Evolutionary conservation across 2,329 filamentous ascomycete species (phyloP).

Genomic region (Bertia moriformis): DNA sequence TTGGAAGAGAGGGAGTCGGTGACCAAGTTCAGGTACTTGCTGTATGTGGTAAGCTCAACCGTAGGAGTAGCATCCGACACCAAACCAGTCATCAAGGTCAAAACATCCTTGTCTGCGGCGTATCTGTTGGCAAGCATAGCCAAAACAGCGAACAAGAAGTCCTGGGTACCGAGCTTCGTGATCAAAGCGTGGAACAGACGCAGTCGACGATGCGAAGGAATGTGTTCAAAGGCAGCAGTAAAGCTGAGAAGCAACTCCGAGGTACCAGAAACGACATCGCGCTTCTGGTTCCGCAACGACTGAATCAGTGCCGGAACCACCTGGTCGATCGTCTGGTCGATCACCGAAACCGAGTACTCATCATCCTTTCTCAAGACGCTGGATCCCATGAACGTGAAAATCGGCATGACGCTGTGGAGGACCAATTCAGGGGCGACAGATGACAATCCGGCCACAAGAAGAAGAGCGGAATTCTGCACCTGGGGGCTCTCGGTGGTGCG

Average conservation of each 20-base stretch:
- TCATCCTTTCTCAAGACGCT: slow-evolving; percentile 85
- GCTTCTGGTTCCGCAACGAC: slow-evolving; percentile 68
- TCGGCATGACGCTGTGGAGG: slow-evolving; percentile 94
- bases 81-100: slow-evolving; percentile 61
- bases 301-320: slow-evolving; percentile 84
- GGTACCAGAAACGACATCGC: slow-evolving; percentile 64
- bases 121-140: slow-evolving; percentile 87
- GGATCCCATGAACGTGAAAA: slow-evolving; percentile 95
- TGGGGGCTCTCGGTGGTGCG: slow-evolving; percentile 82
- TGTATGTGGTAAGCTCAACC: slow-evolving; percentile 47
- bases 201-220: slow-evolving; percentile 71
- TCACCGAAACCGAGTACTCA: slow-evolving; percentile 91
- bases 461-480: slow-evolving; percentile 79
- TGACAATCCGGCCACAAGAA: slow-evolving; percentile 76
- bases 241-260: slow-evolving; percentile 90
- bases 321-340: slow-evolving; percentile 84
- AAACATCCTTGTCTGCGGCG: slow-evolving; percentile 51
- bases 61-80: slow-evolving; percentile 61
- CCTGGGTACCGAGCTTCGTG: slow-evolving; percentile 68
- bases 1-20: background rate
- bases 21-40: background rate
- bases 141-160: slow-evolving; percentile 76
- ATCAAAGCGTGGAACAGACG: slow-evolving; percentile 74
- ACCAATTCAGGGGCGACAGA: slow-evolving; percentile 80
- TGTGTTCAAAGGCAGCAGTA: slow-evolving; percentile 88